Evolutionary conservation across 1,139 yeast species (phyloP).

Genomic region (Candida freyschussii): DNA sequence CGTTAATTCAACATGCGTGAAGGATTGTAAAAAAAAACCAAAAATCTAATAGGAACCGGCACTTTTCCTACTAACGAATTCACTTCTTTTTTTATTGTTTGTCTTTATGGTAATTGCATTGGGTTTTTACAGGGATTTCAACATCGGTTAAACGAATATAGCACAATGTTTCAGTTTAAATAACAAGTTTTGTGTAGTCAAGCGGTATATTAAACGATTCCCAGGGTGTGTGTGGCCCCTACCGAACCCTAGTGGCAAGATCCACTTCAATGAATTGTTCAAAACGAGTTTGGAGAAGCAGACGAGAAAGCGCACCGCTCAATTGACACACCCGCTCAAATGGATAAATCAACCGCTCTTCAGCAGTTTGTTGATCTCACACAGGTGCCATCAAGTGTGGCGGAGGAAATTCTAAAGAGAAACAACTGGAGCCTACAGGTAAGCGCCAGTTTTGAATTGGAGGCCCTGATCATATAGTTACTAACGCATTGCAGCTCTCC

Average conservation of each 20-base stretch:
- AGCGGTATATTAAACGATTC: no score
- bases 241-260: no score
- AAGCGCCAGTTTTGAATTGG: slow-evolving; percentile 10
- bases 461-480: not conserved
- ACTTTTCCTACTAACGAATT: slow-evolving; percentile 4
- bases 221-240: no score
- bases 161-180: no score
- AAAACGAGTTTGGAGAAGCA: no score
- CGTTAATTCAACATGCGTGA: slow-evolving; percentile 19
- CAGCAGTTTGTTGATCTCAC: slow-evolving; percentile 53
- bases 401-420: slow-evolving; percentile 37
- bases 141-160: no score
- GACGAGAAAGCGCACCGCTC: no score
- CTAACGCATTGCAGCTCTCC: slow-evolving; percentile 22
- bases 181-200: no score
- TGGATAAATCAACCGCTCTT: slow-evolving; percentile 27
- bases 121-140: slow-evolving; percentile 18
- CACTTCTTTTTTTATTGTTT: slow-evolving; percentile 13
- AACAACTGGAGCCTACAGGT: slow-evolving; percentile 37
- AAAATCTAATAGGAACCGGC: not conserved
- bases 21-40: slow-evolving; percentile 1
- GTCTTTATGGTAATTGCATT: slow-evolving; percentile 15
- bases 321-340: no score
- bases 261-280: no score
- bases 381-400: slow-evolving; percentile 40